phyloP scores from a whole-genome alignment of 1,284 basidiomycete species.

The Coniferiporia weirii region DNA sequence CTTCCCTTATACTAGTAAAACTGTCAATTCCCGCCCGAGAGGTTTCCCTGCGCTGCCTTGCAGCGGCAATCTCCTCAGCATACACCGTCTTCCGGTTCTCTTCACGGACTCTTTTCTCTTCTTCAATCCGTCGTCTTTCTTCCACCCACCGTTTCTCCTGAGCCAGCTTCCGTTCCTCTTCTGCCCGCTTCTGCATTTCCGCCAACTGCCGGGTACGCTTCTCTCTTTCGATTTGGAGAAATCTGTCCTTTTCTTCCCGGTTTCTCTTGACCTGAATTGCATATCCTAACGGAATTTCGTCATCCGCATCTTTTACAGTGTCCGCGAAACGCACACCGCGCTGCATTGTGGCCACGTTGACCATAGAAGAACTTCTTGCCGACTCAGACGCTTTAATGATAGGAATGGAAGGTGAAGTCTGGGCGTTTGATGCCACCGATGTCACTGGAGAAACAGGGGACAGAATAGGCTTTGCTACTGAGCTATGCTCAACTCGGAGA shows the following conservation, averaged over 20 bases:
- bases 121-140: slow-evolving; percentile 46
- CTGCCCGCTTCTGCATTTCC: slow-evolving; percentile 44
- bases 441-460: slow-evolving; percentile 5
- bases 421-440: not conserved
- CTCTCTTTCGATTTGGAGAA: slow-evolving; percentile 56
- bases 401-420: not conserved
- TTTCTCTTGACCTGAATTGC: slow-evolving; percentile 63
- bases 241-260: slow-evolving; percentile 64
- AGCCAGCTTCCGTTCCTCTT: slow-evolving; percentile 37
- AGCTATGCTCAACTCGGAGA: slow-evolving; percentile 9
- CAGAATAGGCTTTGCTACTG: slow-evolving; percentile 7
- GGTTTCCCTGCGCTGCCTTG: slow-evolving; percentile 55
- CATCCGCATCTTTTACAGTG: slow-evolving; percentile 38
- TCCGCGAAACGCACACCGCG: slow-evolving; percentile 6
- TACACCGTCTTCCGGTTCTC: slow-evolving; percentile 49
- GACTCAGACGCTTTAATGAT: not conserved
- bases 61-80: slow-evolving; percentile 55
- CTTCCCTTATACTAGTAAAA: slow-evolving; percentile 23
- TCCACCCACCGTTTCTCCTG: slow-evolving; percentile 40
- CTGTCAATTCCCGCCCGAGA: slow-evolving; percentile 41
- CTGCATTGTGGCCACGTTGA: not conserved
- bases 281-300: slow-evolving; percentile 61
- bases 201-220: slow-evolving; percentile 42
- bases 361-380: not conserved
- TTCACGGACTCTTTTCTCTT: slow-evolving; percentile 24